phyloP scores from a whole-genome alignment of 2,329 filamentous ascomycete genomes.

The Dothiorella sarmentorum region DNA sequence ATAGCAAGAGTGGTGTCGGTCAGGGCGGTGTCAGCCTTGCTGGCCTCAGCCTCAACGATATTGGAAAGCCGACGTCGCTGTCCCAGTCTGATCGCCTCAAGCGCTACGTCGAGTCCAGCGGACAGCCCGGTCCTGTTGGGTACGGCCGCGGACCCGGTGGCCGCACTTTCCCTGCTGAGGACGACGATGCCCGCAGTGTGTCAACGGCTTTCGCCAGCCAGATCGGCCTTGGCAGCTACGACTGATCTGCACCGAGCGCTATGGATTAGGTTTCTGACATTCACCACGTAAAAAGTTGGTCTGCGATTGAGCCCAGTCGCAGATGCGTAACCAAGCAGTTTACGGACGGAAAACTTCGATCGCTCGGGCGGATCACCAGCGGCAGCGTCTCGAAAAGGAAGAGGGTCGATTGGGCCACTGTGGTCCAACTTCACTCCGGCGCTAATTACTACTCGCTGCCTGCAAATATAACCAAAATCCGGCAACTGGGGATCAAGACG shows the following conservation, averaged over 20 bases:
- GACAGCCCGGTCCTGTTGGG: slow-evolving; percentile 48
- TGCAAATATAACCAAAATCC: background rate
- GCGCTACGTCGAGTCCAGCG: slow-evolving; percentile 86
- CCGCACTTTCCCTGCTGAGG: slow-evolving; percentile 54
- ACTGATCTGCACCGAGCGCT: slow-evolving; percentile 44
- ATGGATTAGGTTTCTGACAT: background rate
- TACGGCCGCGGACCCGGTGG: slow-evolving; percentile 36
- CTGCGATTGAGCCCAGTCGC: background rate
- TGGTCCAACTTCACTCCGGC: background rate
- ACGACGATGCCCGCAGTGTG: slow-evolving; percentile 94
- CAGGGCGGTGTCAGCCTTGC: slow-evolving; percentile 87
- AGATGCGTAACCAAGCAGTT: slow-evolving; percentile 1
- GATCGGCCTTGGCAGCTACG: slow-evolving; percentile 64
- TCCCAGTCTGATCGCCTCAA: slow-evolving; percentile 89
- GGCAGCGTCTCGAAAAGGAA: slow-evolving; percentile 3
- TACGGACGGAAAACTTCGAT: background rate
- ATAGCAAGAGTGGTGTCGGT: slow-evolving; percentile 64
- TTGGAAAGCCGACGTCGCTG: slow-evolving; percentile 67
- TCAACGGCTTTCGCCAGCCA: slow-evolving; percentile 97
- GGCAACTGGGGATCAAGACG: background rate
- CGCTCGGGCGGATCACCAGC: background rate
- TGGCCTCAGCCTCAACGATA: slow-evolving; percentile 71
- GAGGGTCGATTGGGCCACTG: background rate
- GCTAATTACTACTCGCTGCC: slow-evolving; percentile 6
- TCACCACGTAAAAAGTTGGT: background rate